Conservation (phyloP, 805 yeast species). For the Yamadazyma laniorum region DNA sequence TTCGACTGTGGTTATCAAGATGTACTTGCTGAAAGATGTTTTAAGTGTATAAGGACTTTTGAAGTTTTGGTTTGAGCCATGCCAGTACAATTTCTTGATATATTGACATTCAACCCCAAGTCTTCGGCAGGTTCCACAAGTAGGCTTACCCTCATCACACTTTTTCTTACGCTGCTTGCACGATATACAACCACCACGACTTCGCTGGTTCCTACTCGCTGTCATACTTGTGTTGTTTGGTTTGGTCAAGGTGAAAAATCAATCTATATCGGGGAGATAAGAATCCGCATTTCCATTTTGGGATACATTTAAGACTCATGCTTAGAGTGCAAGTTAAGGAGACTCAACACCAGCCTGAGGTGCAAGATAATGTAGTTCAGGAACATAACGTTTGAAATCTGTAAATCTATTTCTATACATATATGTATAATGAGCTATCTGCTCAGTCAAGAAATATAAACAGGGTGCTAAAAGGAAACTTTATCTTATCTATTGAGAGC, state of each 20-base stretch:
- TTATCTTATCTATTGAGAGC: slow-evolving; percentile 20
- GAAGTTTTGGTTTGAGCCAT: slow-evolving; percentile 13
- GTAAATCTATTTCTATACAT: neutral
- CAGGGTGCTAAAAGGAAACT: too few species aligned
- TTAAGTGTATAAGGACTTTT: neutral
- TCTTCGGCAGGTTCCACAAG: slow-evolving; percentile 50
- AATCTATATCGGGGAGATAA: too few species aligned
- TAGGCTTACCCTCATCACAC: slow-evolving; percentile 50
- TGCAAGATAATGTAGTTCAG: too few species aligned
- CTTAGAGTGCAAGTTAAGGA: too few species aligned
- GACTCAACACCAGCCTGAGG: too few species aligned
- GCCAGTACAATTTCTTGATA: slow-evolving; percentile 17
- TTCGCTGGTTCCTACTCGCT: slow-evolving; percentile 22
- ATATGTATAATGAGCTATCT: too few species aligned
- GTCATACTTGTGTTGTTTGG: neutral
- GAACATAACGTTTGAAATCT: neutral
- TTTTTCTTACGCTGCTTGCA: slow-evolving; percentile 64
- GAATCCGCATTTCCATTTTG: too few species aligned
- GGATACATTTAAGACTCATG: too few species aligned
- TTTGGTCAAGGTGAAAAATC: too few species aligned
- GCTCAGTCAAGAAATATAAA: too few species aligned
- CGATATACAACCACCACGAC: slow-evolving; percentile 59
- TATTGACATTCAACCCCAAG: slow-evolving; percentile 44
- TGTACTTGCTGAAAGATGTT: neutral
- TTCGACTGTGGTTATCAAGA: slow-evolving; percentile 1